phyloP scores from a whole-genome alignment of 345 rosid genomes.

The Kandelia obovata region DNA sequence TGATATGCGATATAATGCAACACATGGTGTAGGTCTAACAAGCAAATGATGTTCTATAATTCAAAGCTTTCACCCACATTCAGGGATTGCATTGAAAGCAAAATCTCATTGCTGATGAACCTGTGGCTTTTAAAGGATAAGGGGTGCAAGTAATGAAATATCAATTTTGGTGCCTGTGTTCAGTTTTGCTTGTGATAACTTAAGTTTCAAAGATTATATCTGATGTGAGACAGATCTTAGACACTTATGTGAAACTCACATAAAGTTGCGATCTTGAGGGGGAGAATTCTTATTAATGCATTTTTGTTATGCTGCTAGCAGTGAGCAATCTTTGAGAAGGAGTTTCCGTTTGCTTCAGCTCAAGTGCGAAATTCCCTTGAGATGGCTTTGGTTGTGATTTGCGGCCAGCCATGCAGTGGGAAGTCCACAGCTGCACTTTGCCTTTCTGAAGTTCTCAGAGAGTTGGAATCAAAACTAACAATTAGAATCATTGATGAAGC shows the following conservation, averaged over 20 bases:
- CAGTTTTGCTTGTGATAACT: too few relatives aligned
- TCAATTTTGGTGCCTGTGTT: too few relatives aligned
- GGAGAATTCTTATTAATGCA: conserved; percentile 6
- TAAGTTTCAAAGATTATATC: too few relatives aligned
- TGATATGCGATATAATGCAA: too few relatives aligned
- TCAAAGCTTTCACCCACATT: too few relatives aligned
- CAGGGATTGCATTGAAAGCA: too few relatives aligned
- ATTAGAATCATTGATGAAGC: conserved; percentile 68
- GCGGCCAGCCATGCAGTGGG: conserved; percentile 96
- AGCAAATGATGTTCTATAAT: too few relatives aligned
- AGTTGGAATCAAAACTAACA: conserved; percentile 53
- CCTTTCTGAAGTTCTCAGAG: conserved; percentile 63
- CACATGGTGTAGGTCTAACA: too few relatives aligned
- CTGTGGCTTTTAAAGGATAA: too few relatives aligned
- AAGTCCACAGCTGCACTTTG: conserved; percentile 66
- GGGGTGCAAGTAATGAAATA: too few relatives aligned
- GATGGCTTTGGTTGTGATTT: conserved; percentile 91
- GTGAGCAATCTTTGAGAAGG: conserved; percentile 4
- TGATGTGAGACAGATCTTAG: too few relatives aligned
- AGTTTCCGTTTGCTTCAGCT: background rate
- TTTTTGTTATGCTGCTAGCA: background rate
- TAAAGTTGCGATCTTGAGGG: background rate
- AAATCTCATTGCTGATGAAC: too few relatives aligned
- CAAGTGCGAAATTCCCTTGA: background rate
- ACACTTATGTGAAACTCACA: background rate